These are phyloP conservation scores for Pyropia haitanensis DNA, from an alignment of 23 red algal genomes.

Conservation along the genomic window DNA sequence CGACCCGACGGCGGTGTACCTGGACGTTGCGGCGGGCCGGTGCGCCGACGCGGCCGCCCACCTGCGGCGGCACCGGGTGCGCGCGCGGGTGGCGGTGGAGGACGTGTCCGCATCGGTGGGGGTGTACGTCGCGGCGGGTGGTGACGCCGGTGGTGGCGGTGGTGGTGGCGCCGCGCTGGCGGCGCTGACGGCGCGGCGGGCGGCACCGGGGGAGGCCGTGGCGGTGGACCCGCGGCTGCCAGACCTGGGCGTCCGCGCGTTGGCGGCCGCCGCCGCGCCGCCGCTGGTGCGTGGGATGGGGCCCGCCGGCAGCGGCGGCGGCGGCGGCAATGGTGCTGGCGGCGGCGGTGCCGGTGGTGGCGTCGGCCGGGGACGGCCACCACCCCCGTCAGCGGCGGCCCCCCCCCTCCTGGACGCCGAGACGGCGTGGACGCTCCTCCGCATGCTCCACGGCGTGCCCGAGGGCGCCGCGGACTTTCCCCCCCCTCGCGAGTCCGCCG, in stretches of 20 bases:
- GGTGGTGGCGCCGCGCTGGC: not conserved
- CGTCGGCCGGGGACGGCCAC: not conserved
- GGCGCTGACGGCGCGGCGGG: not conserved
- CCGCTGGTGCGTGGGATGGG: constrained; percentile 1
- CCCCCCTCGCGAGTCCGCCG: not conserved
- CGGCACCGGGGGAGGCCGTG: not conserved
- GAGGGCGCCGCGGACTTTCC: constrained; percentile 30
- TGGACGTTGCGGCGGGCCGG: constrained; percentile 16
- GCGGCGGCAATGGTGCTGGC: constrained; percentile 8
- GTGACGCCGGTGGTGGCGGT: not conserved
- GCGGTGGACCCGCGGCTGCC: constrained; percentile 8
- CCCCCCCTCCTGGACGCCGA: constrained; percentile 1
- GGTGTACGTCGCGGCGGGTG: constrained; percentile 10
- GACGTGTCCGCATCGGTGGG: constrained; percentile 8
- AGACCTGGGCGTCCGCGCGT: not conserved
- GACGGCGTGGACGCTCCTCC: constrained; percentile 13
- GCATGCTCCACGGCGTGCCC: constrained; percentile 56
- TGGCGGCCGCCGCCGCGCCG: not conserved
- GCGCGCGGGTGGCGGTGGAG: constrained; percentile 29
- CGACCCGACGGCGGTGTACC: constrained; percentile 1
- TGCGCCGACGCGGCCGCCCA: constrained; percentile 21
- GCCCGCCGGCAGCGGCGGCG: not conserved
- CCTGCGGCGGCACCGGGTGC: constrained; percentile 38
- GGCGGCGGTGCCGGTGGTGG: constrained; percentile 12
- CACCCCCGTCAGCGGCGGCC: not conserved